These are phyloP conservation scores for Pisolithus sp. DNA, from an alignment of 768 basidiomycete species.

Conservation along the genomic window DNA sequence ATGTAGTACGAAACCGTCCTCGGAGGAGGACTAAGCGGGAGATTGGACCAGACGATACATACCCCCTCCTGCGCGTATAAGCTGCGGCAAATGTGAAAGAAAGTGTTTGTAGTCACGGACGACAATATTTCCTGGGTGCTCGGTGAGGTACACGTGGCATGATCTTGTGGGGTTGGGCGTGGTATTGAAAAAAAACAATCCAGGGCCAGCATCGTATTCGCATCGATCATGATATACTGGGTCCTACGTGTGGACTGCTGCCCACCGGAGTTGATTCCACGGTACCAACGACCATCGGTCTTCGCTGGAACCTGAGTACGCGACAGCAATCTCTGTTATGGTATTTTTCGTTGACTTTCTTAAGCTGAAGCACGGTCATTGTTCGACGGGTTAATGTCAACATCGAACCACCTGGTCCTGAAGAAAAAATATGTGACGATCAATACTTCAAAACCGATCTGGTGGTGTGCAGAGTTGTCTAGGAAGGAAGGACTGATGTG, in stretches of 20 bases:
- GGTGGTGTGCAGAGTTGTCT: conserved; percentile 83
- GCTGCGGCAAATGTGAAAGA: conserved; percentile 51
- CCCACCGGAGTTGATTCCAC: conserved; percentile 82
- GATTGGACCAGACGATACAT: conserved; percentile 92
- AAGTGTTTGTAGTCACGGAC: conserved; percentile 77
- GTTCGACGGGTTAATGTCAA: conserved; percentile 82
- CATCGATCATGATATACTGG: conserved; percentile 68
- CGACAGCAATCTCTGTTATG: background rate
- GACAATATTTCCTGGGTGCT: conserved; percentile 91
- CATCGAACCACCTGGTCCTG: conserved; percentile 85
- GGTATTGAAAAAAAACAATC: background rate
- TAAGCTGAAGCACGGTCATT: conserved; percentile 62
- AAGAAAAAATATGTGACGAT: conserved; percentile 60
- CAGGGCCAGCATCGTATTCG: conserved; percentile 81
- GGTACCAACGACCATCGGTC: conserved; percentile 71
- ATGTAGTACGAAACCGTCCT: conserved; percentile 61
- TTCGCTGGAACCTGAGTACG: conserved; percentile 84
- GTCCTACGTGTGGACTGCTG: conserved; percentile 90
- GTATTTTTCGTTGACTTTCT: conserved; percentile 2
- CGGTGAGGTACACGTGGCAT: conserved; percentile 46
- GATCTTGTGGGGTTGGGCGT: background rate
- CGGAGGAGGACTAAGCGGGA: conserved; percentile 83
- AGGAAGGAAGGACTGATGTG: background rate
- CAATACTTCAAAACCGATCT: conserved; percentile 74
- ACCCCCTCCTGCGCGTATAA: conserved; percentile 82